Evolutionary conservation across 2,329 filamentous ascomycete species (phyloP).

Genomic region (Cordyceps cicadae): DNA sequence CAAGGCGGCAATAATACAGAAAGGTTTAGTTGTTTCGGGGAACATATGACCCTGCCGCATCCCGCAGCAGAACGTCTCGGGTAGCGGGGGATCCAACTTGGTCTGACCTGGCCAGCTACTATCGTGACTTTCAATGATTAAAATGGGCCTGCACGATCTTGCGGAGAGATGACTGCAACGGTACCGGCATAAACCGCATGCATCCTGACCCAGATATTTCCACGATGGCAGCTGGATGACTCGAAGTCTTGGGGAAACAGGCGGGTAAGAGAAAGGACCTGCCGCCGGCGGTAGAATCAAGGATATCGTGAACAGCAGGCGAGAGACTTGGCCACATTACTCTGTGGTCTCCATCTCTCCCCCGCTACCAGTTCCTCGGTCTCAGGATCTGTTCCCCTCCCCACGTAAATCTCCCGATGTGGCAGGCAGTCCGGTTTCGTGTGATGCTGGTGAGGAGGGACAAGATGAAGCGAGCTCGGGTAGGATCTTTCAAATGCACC

Average conservation of each 20-base stretch:
- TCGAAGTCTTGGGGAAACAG: background rate
- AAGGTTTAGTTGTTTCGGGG: background rate
- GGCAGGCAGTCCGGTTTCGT: background rate
- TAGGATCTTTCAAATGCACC: too few relatives aligned
- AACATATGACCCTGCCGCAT: background rate
- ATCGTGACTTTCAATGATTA: slow-evolving; percentile 10
- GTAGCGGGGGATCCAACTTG: background rate
- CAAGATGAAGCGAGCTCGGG: background rate
- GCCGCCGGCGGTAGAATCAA: background rate
- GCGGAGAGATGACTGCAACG: slow-evolving; percentile 10
- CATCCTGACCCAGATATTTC: background rate
- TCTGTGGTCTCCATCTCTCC: background rate
- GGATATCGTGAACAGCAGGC: background rate
- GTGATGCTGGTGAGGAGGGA: background rate
- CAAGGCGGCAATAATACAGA: background rate
- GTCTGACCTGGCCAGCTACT: slow-evolving; percentile 1
- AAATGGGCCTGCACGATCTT: slow-evolving; percentile 10
- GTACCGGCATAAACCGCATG: background rate
- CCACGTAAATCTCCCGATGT: background rate
- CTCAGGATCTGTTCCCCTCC: background rate
- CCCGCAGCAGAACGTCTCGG: background rate
- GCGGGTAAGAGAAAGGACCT: background rate
- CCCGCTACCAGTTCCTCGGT: background rate
- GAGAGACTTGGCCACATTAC: background rate
- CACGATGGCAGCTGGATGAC: background rate